Conservation (phyloP, 2,329 filamentous ascomycete species). For the Orbilia oligospora region DNA sequence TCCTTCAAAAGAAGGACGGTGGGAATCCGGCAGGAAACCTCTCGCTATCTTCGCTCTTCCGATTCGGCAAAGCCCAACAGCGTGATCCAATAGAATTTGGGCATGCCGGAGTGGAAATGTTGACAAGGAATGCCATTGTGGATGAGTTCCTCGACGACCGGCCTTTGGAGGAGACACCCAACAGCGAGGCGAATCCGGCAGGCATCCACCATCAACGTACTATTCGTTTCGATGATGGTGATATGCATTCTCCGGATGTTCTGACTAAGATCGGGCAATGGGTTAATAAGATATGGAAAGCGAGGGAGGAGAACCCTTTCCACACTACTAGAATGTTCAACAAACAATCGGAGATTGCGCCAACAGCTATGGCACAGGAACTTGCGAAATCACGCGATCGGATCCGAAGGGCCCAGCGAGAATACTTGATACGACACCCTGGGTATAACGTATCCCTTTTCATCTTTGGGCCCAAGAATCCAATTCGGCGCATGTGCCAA, state of each 20-base stretch:
- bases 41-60: conserved; percentile 79
- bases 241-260: conserved; percentile 59
- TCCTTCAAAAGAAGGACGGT: conserved; percentile 86
- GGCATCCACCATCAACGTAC: conserved; percentile 62
- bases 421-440: conserved; percentile 88
- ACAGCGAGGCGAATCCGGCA: not conserved
- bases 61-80: conserved; percentile 74
- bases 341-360: conserved; percentile 63
- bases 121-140: conserved; percentile 95
- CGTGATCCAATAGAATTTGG: conserved; percentile 93
- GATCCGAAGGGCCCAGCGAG: conserved; percentile 87
- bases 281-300: conserved; percentile 60
- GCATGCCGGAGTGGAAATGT: conserved; percentile 94
- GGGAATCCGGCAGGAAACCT: conserved; percentile 80
- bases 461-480: conserved; percentile 84
- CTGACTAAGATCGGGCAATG: conserved; percentile 54
- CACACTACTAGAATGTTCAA: conserved; percentile 80
- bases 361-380: conserved; percentile 81
- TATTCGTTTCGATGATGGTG: conserved; percentile 65
- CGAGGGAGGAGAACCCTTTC: conserved; percentile 89
- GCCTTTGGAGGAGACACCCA: conserved; percentile 63
- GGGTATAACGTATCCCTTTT: conserved; percentile 94
- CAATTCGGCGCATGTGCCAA: conserved; percentile 86
- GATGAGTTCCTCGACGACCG: conserved; percentile 89
- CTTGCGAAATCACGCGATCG: conserved; percentile 86